Evolutionary conservation across 2,329 filamentous ascomycete species (phyloP).

Genomic region (Akanthomyces dipterigenus): DNA sequence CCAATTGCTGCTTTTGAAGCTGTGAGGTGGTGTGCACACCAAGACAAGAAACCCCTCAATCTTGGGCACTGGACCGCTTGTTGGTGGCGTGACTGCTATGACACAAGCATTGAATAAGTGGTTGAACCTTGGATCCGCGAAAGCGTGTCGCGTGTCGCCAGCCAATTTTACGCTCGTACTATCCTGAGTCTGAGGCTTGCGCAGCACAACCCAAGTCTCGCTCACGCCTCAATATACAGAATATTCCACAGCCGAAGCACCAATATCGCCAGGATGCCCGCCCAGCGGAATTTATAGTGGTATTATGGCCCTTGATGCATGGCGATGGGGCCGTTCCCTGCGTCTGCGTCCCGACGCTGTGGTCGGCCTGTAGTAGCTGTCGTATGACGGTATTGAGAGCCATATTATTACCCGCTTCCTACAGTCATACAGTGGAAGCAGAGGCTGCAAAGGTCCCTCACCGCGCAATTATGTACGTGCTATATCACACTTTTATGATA

Average conservation of each 20-base stretch:
- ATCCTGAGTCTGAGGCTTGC: not conserved
- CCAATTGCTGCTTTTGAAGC: not conserved
- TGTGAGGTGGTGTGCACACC: not conserved
- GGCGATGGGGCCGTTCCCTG: not conserved
- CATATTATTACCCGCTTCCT: too few relatives aligned
- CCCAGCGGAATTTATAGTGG: not conserved
- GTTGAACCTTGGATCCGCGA: not conserved
- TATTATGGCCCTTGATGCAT: not conserved
- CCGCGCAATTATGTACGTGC: not conserved
- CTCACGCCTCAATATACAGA: not conserved
- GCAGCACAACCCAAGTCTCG: not conserved
- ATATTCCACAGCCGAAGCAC: not conserved
- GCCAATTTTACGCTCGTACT: not conserved
- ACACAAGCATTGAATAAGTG: not conserved
- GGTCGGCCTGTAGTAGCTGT: not conserved
- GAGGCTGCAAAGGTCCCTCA: too few relatives aligned
- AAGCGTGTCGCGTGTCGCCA: not conserved
- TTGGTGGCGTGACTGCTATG: not conserved
- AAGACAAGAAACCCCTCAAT: not conserved
- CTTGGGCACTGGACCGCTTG: too few relatives aligned
- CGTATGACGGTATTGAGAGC: not conserved
- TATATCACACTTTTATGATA: not conserved
- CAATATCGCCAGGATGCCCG: not conserved
- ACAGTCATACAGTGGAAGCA: too few relatives aligned
- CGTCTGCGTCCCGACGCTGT: conserved; percentile 2